These are phyloP conservation scores for Panus rudis DNA, from an alignment of 768 basidiomycete species.

Conservation along the genomic window DNA sequence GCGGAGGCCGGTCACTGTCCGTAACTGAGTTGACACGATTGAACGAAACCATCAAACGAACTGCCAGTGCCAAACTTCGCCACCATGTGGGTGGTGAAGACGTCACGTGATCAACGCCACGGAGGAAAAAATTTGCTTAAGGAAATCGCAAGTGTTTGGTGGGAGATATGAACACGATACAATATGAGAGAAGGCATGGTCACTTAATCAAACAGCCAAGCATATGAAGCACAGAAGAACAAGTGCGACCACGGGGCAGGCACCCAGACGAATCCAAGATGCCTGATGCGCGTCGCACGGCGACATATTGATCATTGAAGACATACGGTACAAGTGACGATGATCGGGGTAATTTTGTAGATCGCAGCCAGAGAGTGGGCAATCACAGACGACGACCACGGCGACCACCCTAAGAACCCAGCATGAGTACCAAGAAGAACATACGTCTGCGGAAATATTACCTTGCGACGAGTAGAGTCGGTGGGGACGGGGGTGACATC, in stretches of 20 bases:
- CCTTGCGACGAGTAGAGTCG: conserved; percentile 96
- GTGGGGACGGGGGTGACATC: conserved; percentile 97
- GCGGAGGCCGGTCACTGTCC: no score
- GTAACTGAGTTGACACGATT: no score
- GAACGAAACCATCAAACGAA: no score
- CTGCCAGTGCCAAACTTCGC: no score
- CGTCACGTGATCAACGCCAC: no score
- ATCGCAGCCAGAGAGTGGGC: conserved; percentile 7
- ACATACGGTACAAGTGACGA: conserved; percentile 31
- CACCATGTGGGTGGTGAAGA: no score
- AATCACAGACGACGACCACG: conserved; percentile 91
- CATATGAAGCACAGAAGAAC: conserved; percentile 10
- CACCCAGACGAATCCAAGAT: conserved; percentile 30
- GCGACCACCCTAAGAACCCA: conserved; percentile 76
- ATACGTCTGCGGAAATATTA: conserved; percentile 25
- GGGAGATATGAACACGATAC: no score
- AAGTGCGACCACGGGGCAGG: conserved; percentile 73
- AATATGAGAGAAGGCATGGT: no score
- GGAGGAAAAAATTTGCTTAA: no score
- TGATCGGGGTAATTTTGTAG: conserved; percentile 20
- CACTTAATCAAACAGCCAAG: no score
- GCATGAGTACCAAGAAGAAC: neutral
- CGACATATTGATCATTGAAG: conserved; percentile 56
- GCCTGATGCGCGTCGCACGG: conserved; percentile 83
- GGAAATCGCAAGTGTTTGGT: no score